Conservation (phyloP, 805 yeast genomes). For the Starmerella davenportii region DNA sequence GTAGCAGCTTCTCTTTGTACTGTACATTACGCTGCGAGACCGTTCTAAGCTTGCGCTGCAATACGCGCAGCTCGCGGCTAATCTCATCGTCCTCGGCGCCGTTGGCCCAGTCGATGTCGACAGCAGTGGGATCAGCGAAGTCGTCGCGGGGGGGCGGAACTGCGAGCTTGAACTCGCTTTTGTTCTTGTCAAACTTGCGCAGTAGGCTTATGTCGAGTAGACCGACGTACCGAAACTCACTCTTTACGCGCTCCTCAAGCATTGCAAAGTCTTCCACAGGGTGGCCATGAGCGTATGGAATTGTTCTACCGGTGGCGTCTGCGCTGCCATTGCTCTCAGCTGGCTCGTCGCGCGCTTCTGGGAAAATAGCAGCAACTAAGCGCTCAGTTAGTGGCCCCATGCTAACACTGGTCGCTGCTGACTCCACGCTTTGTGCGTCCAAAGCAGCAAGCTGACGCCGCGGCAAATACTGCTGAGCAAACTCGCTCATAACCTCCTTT, state of each 20-base stretch:
- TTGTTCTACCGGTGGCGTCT: constrained; percentile 6
- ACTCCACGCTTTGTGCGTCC: constrained; percentile 29
- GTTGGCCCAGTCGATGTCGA: constrained; percentile 52
- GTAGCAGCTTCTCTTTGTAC: constrained; percentile 47
- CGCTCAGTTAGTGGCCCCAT: constrained; percentile 86
- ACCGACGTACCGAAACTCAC: constrained; percentile 81
- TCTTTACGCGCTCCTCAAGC: constrained; percentile 69
- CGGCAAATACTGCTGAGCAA: constrained; percentile 9
- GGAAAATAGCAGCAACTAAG: constrained; percentile 57
- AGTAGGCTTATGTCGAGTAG: constrained; percentile 32
- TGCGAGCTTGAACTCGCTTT: constrained; percentile 16
- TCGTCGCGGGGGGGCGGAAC: constrained; percentile 14
- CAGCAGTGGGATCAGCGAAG: constrained; percentile 9
- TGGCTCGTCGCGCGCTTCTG: constrained; percentile 16
- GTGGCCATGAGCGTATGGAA: constrained; percentile 25
- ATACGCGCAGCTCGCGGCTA: constrained; percentile 56
- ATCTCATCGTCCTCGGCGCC: constrained; percentile 88
- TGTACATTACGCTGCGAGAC: constrained; percentile 46
- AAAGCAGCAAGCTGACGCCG: constrained; percentile 9
- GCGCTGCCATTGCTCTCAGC: background rate
- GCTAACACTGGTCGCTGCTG: constrained; percentile 37
- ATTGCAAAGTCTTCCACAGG: constrained; percentile 50
- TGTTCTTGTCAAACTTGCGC: constrained; percentile 21
- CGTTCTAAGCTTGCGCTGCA: constrained; percentile 50
- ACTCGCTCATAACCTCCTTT: constrained; percentile 29